Base-by-base conservation (phyloP, 176 grass and related monocot species). In the Cenchrus americanus region DNA sequence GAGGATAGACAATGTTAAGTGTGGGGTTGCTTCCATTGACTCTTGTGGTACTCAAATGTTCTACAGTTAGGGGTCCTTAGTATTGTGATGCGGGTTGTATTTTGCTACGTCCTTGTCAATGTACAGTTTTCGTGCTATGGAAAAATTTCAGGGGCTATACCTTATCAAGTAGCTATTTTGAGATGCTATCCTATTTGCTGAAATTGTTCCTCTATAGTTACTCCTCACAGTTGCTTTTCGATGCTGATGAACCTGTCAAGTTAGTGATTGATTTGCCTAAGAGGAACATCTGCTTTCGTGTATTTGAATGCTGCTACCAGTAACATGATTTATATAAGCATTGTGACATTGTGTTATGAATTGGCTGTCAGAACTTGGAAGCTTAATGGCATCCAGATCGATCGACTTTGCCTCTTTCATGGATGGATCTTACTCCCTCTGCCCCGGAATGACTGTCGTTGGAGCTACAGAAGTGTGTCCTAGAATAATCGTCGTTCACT, bases 331-430 rank as follows among this genome's bases (percentile, higher is more conserved):
- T 26, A 27, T 44, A 22, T 21, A 69, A 54, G 34, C n/a, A 18
- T 13, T 12, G 34, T 57, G 32, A 26, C 15, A 41, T 8, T 57
- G 79, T 48, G 21, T 13, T n/a, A 10, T 24, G 50, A 54, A 34
- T 50, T 84, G 51, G n/a, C 21, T 76, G 8, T 51, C 21, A 30
- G 59, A 83, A 83, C 13, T 65, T 11, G 30, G 47, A 75, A 83
- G 30, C 21, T 17, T 50, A 75, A 65, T 27, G 14, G 22, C 67
- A 81, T 46, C 18, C 5, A 66, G 34, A 84, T 67, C 75, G 7
- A 67, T 14, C 40, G 23, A 19, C 22, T 76, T 67, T 32, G 40
- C 40, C 40, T 34, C 17, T 49, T 37, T 73, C 17, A 7, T 30
- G 22, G 48, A 72, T n/a, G 41, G 41, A 14, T 23, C 24, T 71